Conservation (phyloP, 805 yeast species). For the Cyberlindnera amylophila region DNA sequence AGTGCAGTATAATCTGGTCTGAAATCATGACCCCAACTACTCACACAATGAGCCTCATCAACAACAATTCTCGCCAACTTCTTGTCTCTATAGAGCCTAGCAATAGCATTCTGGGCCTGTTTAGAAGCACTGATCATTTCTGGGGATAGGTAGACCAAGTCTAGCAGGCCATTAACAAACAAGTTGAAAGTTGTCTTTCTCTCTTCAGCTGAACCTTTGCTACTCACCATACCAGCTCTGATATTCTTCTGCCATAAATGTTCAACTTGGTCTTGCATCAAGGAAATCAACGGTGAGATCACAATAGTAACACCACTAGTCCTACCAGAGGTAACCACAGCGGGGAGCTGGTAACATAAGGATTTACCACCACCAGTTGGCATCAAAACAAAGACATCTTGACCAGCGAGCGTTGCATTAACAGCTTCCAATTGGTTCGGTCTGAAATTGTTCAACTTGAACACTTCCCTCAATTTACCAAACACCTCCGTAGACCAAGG, state of each 20-base stretch:
- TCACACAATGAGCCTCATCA: slow-evolving; percentile 97
- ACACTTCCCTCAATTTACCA: slow-evolving; percentile 50
- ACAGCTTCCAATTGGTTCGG: slow-evolving; percentile 86
- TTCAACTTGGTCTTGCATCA: slow-evolving; percentile 96
- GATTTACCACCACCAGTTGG: slow-evolving; percentile 99
- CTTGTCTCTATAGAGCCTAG: slow-evolving; percentile 48
- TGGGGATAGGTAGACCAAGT: slow-evolving; percentile 84
- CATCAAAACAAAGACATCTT: slow-evolving; percentile 92
- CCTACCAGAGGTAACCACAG: slow-evolving; percentile 68
- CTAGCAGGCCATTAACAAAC: slow-evolving; percentile 63
- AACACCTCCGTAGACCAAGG: slow-evolving; percentile 71
- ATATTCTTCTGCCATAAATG: slow-evolving; percentile 67
- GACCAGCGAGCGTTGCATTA: slow-evolving; percentile 67
- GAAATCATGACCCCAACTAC: slow-evolving; percentile 98
- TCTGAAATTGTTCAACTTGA: slow-evolving; percentile 66
- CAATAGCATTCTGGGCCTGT: slow-evolving; percentile 62
- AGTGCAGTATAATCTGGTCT: slow-evolving; percentile 91
- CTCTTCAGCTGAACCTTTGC: slow-evolving; percentile 64
- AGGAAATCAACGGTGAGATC: slow-evolving; percentile 88
- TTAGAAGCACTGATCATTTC: slow-evolving; percentile 84
- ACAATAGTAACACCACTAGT: slow-evolving; percentile 87
- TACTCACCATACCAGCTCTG: slow-evolving; percentile 83
- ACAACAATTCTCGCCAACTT: slow-evolving; percentile 82
- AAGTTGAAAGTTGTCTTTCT: slow-evolving; percentile 56
- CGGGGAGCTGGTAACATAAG: slow-evolving; percentile 91